These are phyloP conservation scores for Coprinopsis cinerea DNA, from an alignment of 768 basidiomycete species.

Conservation along the genomic window DNA sequence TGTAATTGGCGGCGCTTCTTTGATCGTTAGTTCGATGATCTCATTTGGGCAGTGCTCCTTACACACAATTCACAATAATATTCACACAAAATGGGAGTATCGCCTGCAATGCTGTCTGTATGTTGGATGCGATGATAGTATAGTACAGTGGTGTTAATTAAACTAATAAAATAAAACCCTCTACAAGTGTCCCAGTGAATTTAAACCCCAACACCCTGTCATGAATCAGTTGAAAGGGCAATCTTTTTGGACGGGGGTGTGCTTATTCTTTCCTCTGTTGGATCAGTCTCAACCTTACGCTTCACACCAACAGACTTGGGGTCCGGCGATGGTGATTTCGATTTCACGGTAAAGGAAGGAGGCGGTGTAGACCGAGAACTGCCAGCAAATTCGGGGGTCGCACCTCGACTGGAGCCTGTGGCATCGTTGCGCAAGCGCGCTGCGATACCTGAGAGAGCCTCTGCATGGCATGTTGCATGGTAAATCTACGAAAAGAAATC, in stretches of 20 bases:
- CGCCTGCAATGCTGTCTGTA: no score
- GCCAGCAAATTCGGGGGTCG: conserved; percentile 59
- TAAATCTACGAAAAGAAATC: conserved; percentile 54
- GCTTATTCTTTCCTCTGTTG: conserved; percentile 35
- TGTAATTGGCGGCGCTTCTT: no score
- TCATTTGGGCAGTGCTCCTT: no score
- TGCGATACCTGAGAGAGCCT: conserved; percentile 60
- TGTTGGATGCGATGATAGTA: no score
- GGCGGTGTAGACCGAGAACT: conserved; percentile 33
- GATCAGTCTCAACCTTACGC: conserved; percentile 61
- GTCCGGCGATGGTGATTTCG: conserved; percentile 38
- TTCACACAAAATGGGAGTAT: no score
- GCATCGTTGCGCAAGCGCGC: conserved; percentile 61
- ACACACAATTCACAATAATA: no score
- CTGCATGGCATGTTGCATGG: conserved; percentile 92
- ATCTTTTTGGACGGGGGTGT: conserved; percentile 68
- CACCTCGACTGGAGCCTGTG: conserved; percentile 59
- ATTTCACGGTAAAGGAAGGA: conserved; percentile 22
- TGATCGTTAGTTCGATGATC: no score
- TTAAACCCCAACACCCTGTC: no score
- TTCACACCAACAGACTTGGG: conserved; percentile 55
- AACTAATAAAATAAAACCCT: conserved; percentile 11
- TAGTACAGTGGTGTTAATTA: no score
- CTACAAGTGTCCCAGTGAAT: no score
- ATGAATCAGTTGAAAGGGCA: conserved; percentile 35